Evolutionary conservation across 768 basidiomycete genomes (phyloP).

Genomic region (Rubroboletus satanas): DNA sequence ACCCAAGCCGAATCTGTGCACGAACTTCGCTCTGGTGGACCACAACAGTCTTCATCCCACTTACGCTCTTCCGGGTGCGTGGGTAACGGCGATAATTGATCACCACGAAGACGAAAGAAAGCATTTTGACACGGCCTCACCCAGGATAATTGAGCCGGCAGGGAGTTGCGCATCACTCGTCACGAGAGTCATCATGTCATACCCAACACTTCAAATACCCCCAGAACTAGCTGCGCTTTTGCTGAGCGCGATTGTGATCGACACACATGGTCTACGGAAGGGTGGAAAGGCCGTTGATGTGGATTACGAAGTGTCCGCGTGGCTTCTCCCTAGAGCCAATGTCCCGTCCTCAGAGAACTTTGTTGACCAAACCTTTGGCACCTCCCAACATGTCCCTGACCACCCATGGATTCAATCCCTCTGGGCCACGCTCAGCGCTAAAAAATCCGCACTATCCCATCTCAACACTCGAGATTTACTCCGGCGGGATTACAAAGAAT

Average conservation of each 20-base stretch:
- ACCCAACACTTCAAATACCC: conserved; percentile 35
- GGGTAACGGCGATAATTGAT: conserved; percentile 80
- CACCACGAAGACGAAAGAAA: conserved; percentile 86
- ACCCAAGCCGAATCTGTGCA: conserved; percentile 38
- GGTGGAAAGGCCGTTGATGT: conserved; percentile 70
- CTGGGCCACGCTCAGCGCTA: conserved; percentile 38
- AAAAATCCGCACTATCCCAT: conserved; percentile 67
- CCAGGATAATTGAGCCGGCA: conserved; percentile 61
- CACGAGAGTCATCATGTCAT: conserved; percentile 34
- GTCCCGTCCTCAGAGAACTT: conserved; percentile 25
- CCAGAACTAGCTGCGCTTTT: conserved; percentile 73
- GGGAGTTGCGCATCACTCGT: conserved; percentile 81
- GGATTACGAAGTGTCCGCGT: conserved; percentile 62
- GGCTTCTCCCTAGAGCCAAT: conserved; percentile 60
- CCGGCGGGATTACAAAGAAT: conserved; percentile 95
- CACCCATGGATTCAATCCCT: conserved; percentile 47
- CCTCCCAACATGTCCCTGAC: conserved; percentile 33
- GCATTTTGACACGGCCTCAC: conserved; percentile 57
- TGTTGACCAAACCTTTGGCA: not conserved
- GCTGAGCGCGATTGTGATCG: conserved; percentile 76
- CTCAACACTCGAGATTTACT: conserved; percentile 75
- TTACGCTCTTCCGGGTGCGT: conserved; percentile 39
- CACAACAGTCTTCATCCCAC: conserved; percentile 67
- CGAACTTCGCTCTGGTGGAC: conserved; percentile 79
- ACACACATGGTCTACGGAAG: conserved; percentile 74